phyloP scores from a whole-genome alignment of 148 eudicot genomes.

The Amaranthus cruentus region DNA sequence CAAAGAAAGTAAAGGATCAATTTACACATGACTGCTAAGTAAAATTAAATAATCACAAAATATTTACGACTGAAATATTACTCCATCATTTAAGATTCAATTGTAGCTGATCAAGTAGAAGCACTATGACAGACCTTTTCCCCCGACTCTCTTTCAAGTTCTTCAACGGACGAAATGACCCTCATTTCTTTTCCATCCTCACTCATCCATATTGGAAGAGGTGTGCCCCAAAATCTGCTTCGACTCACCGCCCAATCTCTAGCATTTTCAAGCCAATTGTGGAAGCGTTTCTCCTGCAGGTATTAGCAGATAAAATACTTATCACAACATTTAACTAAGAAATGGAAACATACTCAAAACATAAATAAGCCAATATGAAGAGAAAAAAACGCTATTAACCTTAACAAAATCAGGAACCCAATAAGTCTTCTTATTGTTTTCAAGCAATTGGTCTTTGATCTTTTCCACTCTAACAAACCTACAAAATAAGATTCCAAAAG shows the following conservation, averaged over 20 bases:
- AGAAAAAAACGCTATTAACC: conserved; percentile 30
- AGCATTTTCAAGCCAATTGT: conserved; percentile 98
- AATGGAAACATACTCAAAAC: background rate
- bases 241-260: conserved; percentile 99
- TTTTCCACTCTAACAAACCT: conserved; percentile 96
- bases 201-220: conserved; percentile 93
- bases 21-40: background rate
- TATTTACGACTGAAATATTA: background rate
- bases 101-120: background rate
- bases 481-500: background rate
- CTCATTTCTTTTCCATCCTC: conserved; percentile 71
- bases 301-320: background rate
- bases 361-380: background rate
- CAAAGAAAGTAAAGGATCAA: too few relatives aligned
- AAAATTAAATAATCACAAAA: background rate
- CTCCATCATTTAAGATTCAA: background rate
- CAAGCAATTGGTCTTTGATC: conserved; percentile 81
- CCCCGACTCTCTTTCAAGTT: conserved; percentile 81
- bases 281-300: conserved; percentile 85
- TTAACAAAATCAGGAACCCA: conserved; percentile 99
- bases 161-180: conserved; percentile 69
- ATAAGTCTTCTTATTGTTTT: conserved; percentile 77
- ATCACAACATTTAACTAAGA: background rate
- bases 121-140: conserved; percentile 46
- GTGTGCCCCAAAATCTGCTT: conserved; percentile 99